These are phyloP conservation scores for Elymus sibiricus DNA, from an alignment of 176 grass and related monocot genomes.

Conservation along the genomic window DNA sequence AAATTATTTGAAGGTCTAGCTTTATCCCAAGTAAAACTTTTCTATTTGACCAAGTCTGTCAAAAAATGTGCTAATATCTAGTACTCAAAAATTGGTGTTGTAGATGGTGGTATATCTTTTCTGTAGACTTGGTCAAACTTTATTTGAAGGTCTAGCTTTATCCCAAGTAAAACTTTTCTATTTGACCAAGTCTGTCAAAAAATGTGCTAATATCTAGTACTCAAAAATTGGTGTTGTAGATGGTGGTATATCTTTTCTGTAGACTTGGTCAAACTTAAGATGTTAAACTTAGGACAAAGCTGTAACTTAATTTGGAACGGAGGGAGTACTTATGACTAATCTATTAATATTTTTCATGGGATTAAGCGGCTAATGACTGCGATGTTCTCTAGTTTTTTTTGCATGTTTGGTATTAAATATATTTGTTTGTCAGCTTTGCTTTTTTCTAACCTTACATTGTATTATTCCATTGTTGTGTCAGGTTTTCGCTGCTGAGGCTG, in stretches of 20 bases:
- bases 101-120: neutral
- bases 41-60: neutral
- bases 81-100: neutral
- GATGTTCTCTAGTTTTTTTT: neutral
- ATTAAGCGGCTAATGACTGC: neutral
- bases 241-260: neutral
- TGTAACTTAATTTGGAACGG: neutral
- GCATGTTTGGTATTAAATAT: neutral
- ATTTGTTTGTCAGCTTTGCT: neutral
- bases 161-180: neutral
- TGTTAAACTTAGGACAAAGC: neutral
- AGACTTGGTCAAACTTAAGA: neutral
- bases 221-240: neutral
- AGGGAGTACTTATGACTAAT: neutral
- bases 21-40: neutral
- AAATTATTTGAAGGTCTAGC: neutral
- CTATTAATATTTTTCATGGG: neutral
- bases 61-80: neutral
- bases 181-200: neutral
- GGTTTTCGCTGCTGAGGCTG: constrained; percentile 54
- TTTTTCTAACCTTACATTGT: neutral
- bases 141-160: neutral
- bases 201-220: neutral
- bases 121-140: too few relatives aligned
- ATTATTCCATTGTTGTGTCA: constrained; percentile 35